Conservation (phyloP, 1,284 basidiomycete genomes). For the Rhodotorula sp. region DNA sequence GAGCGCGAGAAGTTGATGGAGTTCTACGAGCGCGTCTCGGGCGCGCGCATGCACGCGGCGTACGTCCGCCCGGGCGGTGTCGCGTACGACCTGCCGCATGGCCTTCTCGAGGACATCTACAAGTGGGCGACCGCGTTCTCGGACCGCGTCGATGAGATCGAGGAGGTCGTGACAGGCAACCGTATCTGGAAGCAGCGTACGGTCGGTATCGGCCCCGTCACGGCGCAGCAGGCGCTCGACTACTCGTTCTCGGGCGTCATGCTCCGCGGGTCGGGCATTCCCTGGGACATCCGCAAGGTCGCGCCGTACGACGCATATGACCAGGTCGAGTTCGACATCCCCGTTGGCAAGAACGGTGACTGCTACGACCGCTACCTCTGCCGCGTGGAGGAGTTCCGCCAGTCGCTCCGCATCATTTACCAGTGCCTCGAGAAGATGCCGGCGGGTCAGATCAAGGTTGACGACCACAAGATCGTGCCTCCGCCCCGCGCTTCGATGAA, state of each 20-base stretch:
- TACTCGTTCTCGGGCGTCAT: slow-evolving; percentile 97
- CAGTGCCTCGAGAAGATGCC: slow-evolving; percentile 98
- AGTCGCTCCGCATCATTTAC: slow-evolving; percentile 85
- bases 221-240: slow-evolving; percentile 87
- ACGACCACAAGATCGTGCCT: slow-evolving; percentile 97
- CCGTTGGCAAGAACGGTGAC: slow-evolving; percentile 94
- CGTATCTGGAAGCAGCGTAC: slow-evolving; percentile 98
- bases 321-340: slow-evolving; percentile 96
- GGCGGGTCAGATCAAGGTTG: slow-evolving; percentile 86
- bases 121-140: slow-evolving; percentile 96
- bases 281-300: slow-evolving; percentile 93
- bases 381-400: slow-evolving; percentile 96
- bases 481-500: slow-evolving; percentile 98
- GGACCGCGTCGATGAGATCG: slow-evolving; percentile 87
- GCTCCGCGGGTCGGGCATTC: slow-evolving; percentile 88
- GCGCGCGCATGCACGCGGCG: slow-evolving; percentile 95
- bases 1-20: slow-evolving; percentile 99
- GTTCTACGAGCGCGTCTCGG: slow-evolving; percentile 98
- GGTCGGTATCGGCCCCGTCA: slow-evolving; percentile 85
- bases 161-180: slow-evolving; percentile 96
- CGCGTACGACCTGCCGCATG: slow-evolving; percentile 95
- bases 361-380: slow-evolving; percentile 95
- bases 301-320: slow-evolving; percentile 96
- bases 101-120: slow-evolving; percentile 94
- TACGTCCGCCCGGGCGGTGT: slow-evolving; percentile 98